Percentiles rank a stretch among this genome's conserved stretches.
Conservation (phyloP, 768 basidiomycete species). For the Tulasnella sp. region DNA sequence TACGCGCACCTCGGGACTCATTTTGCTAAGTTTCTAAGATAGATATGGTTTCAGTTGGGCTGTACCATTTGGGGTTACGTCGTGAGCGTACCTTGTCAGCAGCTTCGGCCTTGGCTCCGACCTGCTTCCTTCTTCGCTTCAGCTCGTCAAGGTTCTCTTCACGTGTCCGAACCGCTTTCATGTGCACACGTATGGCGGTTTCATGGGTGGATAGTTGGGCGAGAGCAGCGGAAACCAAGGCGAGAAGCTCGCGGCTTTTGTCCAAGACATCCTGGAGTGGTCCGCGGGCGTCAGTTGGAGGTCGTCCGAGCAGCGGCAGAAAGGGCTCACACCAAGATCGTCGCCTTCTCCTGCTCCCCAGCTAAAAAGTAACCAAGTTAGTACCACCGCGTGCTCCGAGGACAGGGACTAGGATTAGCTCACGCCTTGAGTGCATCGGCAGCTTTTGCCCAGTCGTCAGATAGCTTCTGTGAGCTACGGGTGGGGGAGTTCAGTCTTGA, state of each 20-base stretch:
- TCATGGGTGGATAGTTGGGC: conserved; percentile 67
- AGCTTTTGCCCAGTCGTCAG: conserved; percentile 60
- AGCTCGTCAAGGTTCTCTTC: conserved; percentile 81
- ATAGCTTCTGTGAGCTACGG: conserved; percentile 59
- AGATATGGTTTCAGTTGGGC: neutral
- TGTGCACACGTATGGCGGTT: conserved; percentile 59
- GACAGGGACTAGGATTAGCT: neutral
- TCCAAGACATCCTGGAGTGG: conserved; percentile 61
- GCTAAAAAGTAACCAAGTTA: neutral
- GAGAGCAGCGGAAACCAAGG: conserved; percentile 63
- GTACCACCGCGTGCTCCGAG: neutral
- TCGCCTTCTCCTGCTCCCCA: conserved; percentile 79
- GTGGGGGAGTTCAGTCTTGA: neutral
- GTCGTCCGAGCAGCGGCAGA: conserved; percentile 17
- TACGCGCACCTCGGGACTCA: conserved; percentile 58
- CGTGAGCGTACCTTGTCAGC: conserved; percentile 53
- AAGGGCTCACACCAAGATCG: conserved; percentile 57
- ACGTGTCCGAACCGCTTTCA: conserved; percentile 76
- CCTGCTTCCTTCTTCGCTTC: conserved; percentile 60
- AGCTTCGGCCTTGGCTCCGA: conserved; percentile 67
- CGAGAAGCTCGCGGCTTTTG: conserved; percentile 62
- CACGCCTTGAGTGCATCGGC: conserved; percentile 63
- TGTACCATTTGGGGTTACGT: neutral
- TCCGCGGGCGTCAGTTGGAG: neutral
- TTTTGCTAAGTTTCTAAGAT: conserved; percentile 68